Evolutionary conservation across 2,329 filamentous ascomycete species (phyloP).

Genomic region (Botrytis deweyae): DNA sequence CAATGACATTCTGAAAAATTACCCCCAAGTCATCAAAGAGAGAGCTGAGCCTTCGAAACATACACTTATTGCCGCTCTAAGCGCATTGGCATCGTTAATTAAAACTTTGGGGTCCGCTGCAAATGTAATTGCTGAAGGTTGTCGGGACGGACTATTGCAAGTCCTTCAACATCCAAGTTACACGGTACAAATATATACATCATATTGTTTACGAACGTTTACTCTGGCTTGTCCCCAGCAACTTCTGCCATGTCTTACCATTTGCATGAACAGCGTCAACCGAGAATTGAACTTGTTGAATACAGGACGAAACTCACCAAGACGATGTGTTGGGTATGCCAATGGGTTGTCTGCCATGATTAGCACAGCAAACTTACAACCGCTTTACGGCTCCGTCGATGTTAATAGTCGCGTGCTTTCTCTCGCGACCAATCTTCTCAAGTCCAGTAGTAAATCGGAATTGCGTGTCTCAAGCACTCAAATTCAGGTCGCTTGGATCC

Average conservation of each 20-base stretch:
- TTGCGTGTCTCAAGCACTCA: slow-evolving; percentile 89
- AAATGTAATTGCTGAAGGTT: slow-evolving; percentile 74
- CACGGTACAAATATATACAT: slow-evolving; percentile 88
- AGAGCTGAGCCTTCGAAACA: slow-evolving; percentile 86
- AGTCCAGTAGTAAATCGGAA: slow-evolving; percentile 88
- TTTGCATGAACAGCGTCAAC: slow-evolving; percentile 94
- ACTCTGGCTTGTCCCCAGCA: slow-evolving; percentile 91
- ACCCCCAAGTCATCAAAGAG: slow-evolving; percentile 85
- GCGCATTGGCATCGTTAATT: slow-evolving; percentile 76
- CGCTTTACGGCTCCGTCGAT: slow-evolving; percentile 91
- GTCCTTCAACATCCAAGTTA: slow-evolving; percentile 94
- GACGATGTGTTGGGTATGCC: slow-evolving; percentile 85
- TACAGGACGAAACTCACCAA: slow-evolving; percentile 72
- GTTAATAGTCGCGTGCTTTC: slow-evolving; percentile 89
- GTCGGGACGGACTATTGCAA: slow-evolving; percentile 83
- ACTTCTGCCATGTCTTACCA: slow-evolving; percentile 83
- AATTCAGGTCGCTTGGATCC: slow-evolving; percentile 95
- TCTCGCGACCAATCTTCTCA: slow-evolving; percentile 87
- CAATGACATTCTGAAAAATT: slow-evolving; percentile 90
- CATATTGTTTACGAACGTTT: slow-evolving; percentile 81
- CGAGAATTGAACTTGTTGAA: slow-evolving; percentile 79
- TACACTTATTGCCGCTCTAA: slow-evolving; percentile 74
- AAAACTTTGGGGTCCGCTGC: slow-evolving; percentile 78
- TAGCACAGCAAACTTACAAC: slow-evolving; percentile 83
- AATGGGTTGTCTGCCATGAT: slow-evolving; percentile 88